phyloP scores from a whole-genome alignment of 202 grass and related monocot species.

The Cymbopogon flexuosus region DNA sequence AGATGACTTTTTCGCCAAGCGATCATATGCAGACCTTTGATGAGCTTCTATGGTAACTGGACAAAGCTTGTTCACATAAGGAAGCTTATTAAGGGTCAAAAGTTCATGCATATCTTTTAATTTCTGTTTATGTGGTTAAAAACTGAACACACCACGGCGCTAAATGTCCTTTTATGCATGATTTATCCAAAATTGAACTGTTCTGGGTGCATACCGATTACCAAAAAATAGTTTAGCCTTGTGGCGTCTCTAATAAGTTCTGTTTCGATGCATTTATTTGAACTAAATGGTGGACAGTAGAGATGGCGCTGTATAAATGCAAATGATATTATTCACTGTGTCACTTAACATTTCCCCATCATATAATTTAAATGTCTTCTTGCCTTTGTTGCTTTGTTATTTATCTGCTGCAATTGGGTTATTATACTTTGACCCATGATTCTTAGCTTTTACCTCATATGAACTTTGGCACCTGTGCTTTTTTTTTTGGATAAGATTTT shows the following conservation, averaged over 20 bases:
- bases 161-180: slow-evolving; percentile 18
- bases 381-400: neutral
- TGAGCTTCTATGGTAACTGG: neutral
- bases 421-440: neutral
- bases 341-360: no score
- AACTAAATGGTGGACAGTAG: neutral
- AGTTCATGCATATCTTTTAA: neutral
- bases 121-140: slow-evolving; percentile 4
- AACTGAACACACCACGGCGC: neutral
- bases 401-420: neutral
- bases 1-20: neutral
- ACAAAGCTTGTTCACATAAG: neutral
- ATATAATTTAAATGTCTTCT: neutral
- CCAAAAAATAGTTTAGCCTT: neutral
- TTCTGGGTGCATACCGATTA: neutral
- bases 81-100: slow-evolving; percentile 13
- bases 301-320: neutral
- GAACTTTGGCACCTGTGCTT: neutral
- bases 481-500: neutral
- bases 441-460: neutral
- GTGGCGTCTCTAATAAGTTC: neutral
- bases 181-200: neutral
- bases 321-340: no score
- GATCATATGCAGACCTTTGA: slow-evolving; percentile 1
- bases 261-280: neutral